A percentile compares a stretch with the other conserved stretches of the same genome.
phyloP scores from a whole-genome alignment of 2,329 filamentous ascomycete genomes.

The Aspergillus jensenii region DNA sequence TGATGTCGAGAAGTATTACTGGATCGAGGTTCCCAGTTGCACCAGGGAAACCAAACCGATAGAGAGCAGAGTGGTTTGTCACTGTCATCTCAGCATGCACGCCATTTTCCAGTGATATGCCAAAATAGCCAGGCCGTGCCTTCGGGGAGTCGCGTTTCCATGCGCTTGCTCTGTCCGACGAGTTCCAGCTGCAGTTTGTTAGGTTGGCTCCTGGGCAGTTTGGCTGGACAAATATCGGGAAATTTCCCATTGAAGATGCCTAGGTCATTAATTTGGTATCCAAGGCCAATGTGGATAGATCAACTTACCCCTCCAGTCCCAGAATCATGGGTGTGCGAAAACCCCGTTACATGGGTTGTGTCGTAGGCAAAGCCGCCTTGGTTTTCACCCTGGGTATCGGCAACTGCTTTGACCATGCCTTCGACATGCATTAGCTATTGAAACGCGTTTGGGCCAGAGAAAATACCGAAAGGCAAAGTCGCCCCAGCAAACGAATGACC shows the following conservation, averaged over 20 bases:
- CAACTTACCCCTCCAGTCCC: slow-evolving; percentile 49
- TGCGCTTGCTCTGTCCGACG: slow-evolving; percentile 48
- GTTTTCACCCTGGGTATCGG: slow-evolving; percentile 54
- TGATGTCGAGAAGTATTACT: slow-evolving; percentile 65
- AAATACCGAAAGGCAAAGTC: slow-evolving; percentile 52
- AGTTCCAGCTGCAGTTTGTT: slow-evolving; percentile 61
- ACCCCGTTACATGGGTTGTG: slow-evolving; percentile 51
- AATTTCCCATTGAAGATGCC: slow-evolving; percentile 63
- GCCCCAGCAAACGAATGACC: slow-evolving; percentile 61
- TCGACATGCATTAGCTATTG: too few species aligned
- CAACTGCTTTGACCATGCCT: slow-evolving; percentile 57
- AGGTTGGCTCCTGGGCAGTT: slow-evolving; percentile 62
- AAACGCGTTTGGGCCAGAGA: background rate
- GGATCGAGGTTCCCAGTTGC: slow-evolving; percentile 45
- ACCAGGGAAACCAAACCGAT: slow-evolving; percentile 61
- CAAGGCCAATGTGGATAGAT: background rate
- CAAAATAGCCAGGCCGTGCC: slow-evolving; percentile 66
- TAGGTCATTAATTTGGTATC: background rate
- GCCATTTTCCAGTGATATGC: slow-evolving; percentile 58
- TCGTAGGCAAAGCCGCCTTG: slow-evolving; percentile 59
- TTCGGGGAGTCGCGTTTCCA: slow-evolving; percentile 55
- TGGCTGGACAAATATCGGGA: slow-evolving; percentile 68
- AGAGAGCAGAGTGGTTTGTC: slow-evolving; percentile 63
- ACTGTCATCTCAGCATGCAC: slow-evolving; percentile 67
- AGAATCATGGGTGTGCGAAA: slow-evolving; percentile 54